phyloP scores from a whole-genome alignment of 2,329 filamentous ascomycete genomes.

The Zymoseptoria tritici region DNA sequence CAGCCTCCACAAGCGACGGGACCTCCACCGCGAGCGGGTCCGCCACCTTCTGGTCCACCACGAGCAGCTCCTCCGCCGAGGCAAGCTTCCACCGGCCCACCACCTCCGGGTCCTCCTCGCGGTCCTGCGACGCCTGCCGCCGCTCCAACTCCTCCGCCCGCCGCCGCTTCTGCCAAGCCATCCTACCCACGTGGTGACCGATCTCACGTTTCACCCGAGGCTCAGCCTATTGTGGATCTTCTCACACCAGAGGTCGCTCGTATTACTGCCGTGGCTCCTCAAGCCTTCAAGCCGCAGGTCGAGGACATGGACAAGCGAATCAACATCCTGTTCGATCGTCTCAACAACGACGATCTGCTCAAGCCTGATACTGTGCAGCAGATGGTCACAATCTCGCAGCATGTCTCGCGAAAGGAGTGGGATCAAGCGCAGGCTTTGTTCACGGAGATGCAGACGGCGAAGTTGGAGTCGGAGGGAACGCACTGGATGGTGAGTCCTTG shows the following conservation, averaged over 20 bases:
- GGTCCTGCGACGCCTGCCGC: constrained; percentile 33
- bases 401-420: constrained; percentile 36
- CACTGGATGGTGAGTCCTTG: constrained; percentile 44
- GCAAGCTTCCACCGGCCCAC: constrained; percentile 25
- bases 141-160: constrained; percentile 9
- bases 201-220: constrained; percentile 72
- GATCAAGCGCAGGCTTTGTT: constrained; percentile 40
- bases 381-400: constrained; percentile 49
- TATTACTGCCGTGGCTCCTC: constrained; percentile 75
- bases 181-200: constrained; percentile 63
- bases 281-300: constrained; percentile 80
- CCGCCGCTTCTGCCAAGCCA: constrained; percentile 12
- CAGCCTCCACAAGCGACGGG: constrained; percentile 37
- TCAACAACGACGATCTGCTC: constrained; percentile 90
- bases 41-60: constrained; percentile 30
- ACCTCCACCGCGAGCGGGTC: constrained; percentile 29
- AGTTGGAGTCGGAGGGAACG: constrained; percentile 40
- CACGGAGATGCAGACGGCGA: constrained; percentile 41
- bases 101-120: constrained; percentile 35
- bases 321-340: constrained; percentile 84
- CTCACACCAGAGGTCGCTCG: constrained; percentile 79
- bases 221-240: constrained; percentile 73
- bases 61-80: constrained; percentile 40
- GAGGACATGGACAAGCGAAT: constrained; percentile 91
- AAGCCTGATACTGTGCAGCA: constrained; percentile 68